These are phyloP conservation scores for Telopea speciosissima DNA, from an alignment of 177 flowering plant genomes.

Conservation along the genomic window DNA sequence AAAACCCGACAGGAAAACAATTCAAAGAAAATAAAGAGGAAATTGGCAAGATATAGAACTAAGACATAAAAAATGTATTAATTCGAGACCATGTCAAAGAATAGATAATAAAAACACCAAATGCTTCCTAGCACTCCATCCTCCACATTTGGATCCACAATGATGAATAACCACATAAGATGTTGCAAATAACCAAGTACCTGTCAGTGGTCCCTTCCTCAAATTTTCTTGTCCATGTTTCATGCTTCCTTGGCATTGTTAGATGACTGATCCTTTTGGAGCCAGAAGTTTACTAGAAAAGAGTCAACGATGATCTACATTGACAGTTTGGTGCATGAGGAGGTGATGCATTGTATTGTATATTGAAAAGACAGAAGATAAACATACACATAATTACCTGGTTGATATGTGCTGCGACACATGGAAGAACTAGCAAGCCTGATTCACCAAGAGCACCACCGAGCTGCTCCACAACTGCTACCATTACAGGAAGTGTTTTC, in stretches of 20 bases:
- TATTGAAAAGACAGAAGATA: not conserved
- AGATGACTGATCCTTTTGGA: constrained; percentile 24
- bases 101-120: too few relatives aligned
- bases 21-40: not conserved
- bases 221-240: constrained; percentile 4
- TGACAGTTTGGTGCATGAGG: not conserved
- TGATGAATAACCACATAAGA: not conserved
- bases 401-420: constrained; percentile 53
- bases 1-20: not conserved
- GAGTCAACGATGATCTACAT: constrained; percentile 52
- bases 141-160: not conserved
- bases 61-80: too few relatives aligned
- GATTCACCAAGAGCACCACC: constrained; percentile 65
- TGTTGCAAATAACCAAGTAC: not conserved
- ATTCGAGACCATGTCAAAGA: not conserved
- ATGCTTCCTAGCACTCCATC: not conserved
- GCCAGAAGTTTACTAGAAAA: constrained; percentile 50
- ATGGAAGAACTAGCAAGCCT: constrained; percentile 56
- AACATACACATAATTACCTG: constrained; percentile 27
- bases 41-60: not conserved
- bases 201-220: too few relatives aligned
- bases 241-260: constrained; percentile 14
- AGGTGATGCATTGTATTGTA: not conserved
- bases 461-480: constrained; percentile 88
- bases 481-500: constrained; percentile 95